These are phyloP conservation scores for Exophiala alcalophila DNA, from an alignment of 2,329 filamentous ascomycete species.

Conservation along the genomic window DNA sequence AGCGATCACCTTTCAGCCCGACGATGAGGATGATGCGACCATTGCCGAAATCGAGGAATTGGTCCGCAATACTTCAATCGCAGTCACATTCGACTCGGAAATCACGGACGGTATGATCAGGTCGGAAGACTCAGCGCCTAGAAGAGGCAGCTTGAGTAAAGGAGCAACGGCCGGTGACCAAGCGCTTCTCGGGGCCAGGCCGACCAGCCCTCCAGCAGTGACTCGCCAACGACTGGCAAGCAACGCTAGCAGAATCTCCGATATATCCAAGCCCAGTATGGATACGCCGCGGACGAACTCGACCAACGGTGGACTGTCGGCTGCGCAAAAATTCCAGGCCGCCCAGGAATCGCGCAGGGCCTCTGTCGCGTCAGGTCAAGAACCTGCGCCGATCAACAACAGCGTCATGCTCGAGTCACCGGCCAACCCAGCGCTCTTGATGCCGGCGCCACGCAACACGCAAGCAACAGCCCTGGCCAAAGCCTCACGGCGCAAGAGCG, in stretches of 20 bases:
- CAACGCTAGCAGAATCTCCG: conserved; percentile 21
- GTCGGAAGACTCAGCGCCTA: conserved; percentile 1
- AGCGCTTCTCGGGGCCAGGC: too few species aligned
- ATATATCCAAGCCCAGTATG: not conserved
- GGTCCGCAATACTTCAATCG: conserved; percentile 30
- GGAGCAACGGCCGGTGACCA: not conserved
- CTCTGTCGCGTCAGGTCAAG: conserved; percentile 19
- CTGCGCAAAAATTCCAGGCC: conserved; percentile 26
- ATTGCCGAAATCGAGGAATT: conserved; percentile 29
- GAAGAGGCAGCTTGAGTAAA: conserved; percentile 8
- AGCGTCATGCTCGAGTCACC: conserved; percentile 22
- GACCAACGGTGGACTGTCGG: conserved; percentile 13
- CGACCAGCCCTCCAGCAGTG: conserved; percentile 15
- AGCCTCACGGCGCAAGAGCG: conserved; percentile 16
- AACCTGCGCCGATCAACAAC: conserved; percentile 7
- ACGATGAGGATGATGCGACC: conserved; percentile 24
- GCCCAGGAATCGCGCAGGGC: conserved; percentile 22
- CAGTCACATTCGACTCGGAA: conserved; percentile 28
- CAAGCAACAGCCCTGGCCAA: conserved; percentile 11
- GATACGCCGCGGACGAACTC: conserved; percentile 16
- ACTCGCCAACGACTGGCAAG: conserved; percentile 23
- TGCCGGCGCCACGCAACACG: conserved; percentile 23
- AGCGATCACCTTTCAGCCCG: conserved; percentile 43
- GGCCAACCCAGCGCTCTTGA: conserved; percentile 15
- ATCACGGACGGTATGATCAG: conserved; percentile 25